These are phyloP conservation scores for Dryadomyces quercus-mongolicae DNA, from an alignment of 2,329 filamentous ascomycete genomes.

Conservation along the genomic window DNA sequence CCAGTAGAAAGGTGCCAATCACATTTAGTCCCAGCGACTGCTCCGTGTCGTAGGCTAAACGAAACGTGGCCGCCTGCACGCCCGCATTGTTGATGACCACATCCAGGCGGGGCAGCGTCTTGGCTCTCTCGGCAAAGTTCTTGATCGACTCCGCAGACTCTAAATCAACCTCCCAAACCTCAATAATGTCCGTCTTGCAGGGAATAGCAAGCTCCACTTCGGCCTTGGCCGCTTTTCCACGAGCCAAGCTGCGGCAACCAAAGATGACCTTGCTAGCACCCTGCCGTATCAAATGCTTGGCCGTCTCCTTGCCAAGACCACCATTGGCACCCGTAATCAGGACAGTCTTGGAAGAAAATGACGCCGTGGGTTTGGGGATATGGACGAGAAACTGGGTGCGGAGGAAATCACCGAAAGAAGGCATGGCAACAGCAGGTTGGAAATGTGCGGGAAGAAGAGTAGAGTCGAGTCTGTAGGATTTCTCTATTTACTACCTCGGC, in stretches of 20 bases:
- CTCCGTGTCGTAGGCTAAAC: constrained; percentile 10
- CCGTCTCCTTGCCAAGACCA: constrained; percentile 13
- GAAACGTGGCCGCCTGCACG: constrained; percentile 17
- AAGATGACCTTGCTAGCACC: constrained; percentile 24
- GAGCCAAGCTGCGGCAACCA: constrained; percentile 20
- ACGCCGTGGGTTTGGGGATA: background rate
- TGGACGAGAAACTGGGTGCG: background rate
- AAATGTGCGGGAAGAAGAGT: too few species aligned
- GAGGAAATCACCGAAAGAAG: background rate
- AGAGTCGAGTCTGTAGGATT: too few species aligned
- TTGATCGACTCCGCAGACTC: constrained; percentile 21
- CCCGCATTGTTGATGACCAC: constrained; percentile 10
- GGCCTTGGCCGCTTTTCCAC: constrained; percentile 4
- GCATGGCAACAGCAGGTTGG: background rate
- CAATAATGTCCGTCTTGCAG: constrained; percentile 7
- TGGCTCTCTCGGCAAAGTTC: constrained; percentile 18
- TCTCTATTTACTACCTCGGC: too few species aligned
- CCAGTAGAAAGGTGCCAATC: constrained; percentile 11
- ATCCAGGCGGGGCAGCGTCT: constrained; percentile 15
- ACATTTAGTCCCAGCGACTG: constrained; percentile 6
- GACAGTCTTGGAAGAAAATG: background rate
- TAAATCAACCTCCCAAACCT: constrained; percentile 28
- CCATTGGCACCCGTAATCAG: constrained; percentile 13
- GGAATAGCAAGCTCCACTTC: background rate
- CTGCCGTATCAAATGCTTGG: constrained; percentile 15